A percentile compares a stretch with the other conserved stretches of the same genome.
phyloP scores from a whole-genome alignment of 192 early-diverging fungal species.

The Powellomyces hirtus region DNA sequence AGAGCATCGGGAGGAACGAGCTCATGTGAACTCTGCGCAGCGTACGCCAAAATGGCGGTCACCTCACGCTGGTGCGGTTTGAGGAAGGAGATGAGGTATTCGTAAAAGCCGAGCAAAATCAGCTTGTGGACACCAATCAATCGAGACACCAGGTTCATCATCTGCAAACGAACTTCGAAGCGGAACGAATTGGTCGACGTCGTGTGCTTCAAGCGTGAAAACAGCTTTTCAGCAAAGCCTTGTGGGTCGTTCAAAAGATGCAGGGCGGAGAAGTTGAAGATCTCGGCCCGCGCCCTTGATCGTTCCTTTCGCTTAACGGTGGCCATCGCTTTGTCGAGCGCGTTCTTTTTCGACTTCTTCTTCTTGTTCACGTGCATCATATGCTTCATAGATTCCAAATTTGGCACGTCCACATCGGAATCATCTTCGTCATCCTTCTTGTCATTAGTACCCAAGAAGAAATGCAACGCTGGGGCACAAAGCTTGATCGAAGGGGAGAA shows the following conservation, averaged over 20 bases:
- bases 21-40: slow-evolving; percentile 89
- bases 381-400: slow-evolving; percentile 77
- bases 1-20: slow-evolving; percentile 92
- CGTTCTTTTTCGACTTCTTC: slow-evolving; percentile 72
- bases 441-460: slow-evolving; percentile 79
- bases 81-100: slow-evolving; percentile 90
- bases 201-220: slow-evolving; percentile 67
- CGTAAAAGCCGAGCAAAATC: slow-evolving; percentile 85
- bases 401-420: slow-evolving; percentile 68
- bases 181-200: slow-evolving; percentile 69
- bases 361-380: slow-evolving; percentile 81
- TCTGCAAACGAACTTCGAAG: slow-evolving; percentile 86
- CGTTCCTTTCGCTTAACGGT: slow-evolving; percentile 67
- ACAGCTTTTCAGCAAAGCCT: slow-evolving; percentile 95
- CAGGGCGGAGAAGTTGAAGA: slow-evolving; percentile 90
- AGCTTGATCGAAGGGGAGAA: slow-evolving; percentile 91
- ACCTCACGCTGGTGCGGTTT: slow-evolving; percentile 95
- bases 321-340: slow-evolving; percentile 77
- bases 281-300: slow-evolving; percentile 62
- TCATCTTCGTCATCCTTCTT: slow-evolving; percentile 66
- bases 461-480: slow-evolving; percentile 87
- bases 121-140: slow-evolving; percentile 96
- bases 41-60: slow-evolving; percentile 83
- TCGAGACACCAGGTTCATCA: slow-evolving; percentile 93
- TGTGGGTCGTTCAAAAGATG: slow-evolving; percentile 97